Evolutionary conservation across 371 early-diverging fungal species (phyloP).

Genomic region (Thermomucor indicae-seudaticae): DNA sequence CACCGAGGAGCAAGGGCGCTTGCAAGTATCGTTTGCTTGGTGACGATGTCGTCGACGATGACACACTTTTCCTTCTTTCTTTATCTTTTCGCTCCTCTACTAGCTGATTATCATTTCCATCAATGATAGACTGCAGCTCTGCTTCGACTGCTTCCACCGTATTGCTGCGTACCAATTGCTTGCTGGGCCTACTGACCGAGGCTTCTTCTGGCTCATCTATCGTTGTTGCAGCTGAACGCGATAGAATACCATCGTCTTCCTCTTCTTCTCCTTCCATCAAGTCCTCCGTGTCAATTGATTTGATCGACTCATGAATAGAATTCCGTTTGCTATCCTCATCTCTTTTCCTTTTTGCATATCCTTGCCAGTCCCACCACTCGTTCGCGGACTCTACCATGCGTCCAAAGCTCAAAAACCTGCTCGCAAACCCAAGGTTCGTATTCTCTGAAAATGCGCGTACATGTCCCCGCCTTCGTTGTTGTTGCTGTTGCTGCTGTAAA

Average conservation of each 20-base stretch:
- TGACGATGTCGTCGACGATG: background rate
- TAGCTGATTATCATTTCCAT: conserved; percentile 19
- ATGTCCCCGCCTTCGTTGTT: background rate
- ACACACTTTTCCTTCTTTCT: conserved; percentile 5
- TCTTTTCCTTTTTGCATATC: background rate
- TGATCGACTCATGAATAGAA: conserved; percentile 13
- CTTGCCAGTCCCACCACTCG: conserved; percentile 17
- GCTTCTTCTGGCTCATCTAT: background rate
- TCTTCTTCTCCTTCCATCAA: conserved; percentile 3
- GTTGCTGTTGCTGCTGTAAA: too few species aligned
- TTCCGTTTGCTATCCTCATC: conserved; percentile 1
- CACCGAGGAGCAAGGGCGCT: conserved; percentile 15
- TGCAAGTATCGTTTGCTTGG: background rate
- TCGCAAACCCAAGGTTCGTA: background rate
- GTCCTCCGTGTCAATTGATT: conserved; percentile 19
- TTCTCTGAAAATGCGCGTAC: conserved; percentile 23
- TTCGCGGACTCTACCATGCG: conserved; percentile 22
- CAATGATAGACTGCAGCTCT: conserved; percentile 54
- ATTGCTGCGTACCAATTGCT: conserved; percentile 24
- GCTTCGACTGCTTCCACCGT: conserved; percentile 64
- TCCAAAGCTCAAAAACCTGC: conserved; percentile 22
- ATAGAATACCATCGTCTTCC: too few species aligned
- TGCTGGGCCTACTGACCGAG: conserved; percentile 1
- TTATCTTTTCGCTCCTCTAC: background rate
- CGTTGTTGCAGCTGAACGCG: too few species aligned